These are phyloP conservation scores for Penicillium rolfsii DNA, from an alignment of 2,329 filamentous ascomycete genomes.

Conservation along the genomic window DNA sequence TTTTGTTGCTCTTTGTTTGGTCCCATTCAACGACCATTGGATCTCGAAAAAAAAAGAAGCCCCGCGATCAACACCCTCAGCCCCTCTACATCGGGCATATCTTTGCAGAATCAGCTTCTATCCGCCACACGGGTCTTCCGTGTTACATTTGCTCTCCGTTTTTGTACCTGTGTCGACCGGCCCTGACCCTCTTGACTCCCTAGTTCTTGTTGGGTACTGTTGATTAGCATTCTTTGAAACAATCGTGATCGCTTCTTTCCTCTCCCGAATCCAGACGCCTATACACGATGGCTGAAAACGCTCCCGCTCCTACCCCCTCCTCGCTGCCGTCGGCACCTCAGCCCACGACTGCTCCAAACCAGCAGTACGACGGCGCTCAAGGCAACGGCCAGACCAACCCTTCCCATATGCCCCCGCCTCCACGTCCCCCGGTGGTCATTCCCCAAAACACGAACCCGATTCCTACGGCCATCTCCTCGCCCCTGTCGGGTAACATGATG, in stretches of 20 bases:
- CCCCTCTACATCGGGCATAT: background rate
- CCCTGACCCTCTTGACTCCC: background rate
- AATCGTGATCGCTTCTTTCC: constrained; percentile 10
- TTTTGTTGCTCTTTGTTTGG: constrained; percentile 24
- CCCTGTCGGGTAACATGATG: constrained; percentile 76
- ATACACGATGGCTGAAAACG: constrained; percentile 75
- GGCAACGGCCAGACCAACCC: constrained; percentile 68
- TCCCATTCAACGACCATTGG: constrained; percentile 8
- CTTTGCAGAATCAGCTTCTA: background rate
- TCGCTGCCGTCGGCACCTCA: constrained; percentile 73
- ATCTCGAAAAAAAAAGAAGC: background rate
- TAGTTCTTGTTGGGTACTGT: background rate
- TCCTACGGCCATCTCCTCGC: constrained; percentile 87
- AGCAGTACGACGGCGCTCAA: constrained; percentile 72
- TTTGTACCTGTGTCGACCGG: background rate
- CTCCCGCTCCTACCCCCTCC: constrained; percentile 62
- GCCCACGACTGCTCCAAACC: constrained; percentile 69
- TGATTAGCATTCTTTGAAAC: constrained; percentile 3
- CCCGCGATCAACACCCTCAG: constrained; percentile 1
- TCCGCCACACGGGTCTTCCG: background rate
- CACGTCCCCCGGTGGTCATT: constrained; percentile 81
- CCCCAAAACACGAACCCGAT: constrained; percentile 96
- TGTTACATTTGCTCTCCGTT: background rate
- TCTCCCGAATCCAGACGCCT: constrained; percentile 16
- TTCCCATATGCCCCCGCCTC: constrained; percentile 83